Percentiles rank a stretch among this genome's conserved stretches.
These are phyloP conservation scores for Lyophyllum atratum DNA, from an alignment of 768 basidiomycete species.

Conservation along the genomic window DNA sequence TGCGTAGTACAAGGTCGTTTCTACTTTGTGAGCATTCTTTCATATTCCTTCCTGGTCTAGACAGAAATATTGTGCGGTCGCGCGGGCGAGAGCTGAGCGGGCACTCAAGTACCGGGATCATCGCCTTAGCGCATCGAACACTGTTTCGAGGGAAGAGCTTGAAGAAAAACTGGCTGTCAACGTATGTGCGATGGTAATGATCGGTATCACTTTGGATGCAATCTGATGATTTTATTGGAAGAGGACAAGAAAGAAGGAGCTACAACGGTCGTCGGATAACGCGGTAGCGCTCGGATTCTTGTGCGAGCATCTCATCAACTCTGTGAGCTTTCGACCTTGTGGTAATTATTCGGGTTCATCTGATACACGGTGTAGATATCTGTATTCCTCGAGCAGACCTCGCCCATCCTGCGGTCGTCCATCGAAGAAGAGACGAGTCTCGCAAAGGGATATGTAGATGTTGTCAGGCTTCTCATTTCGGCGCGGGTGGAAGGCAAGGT, in stretches of 20 bases:
- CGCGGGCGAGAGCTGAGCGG: constrained; percentile 4
- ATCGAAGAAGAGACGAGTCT: constrained; percentile 20
- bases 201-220: too few species aligned
- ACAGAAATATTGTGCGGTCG: constrained; percentile 6
- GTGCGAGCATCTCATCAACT: constrained; percentile 27
- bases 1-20: background rate
- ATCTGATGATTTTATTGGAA: constrained; percentile 2
- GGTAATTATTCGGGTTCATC: background rate
- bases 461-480: constrained; percentile 16
- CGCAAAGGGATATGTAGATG: constrained; percentile 27
- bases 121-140: background rate
- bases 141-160: constrained; percentile 4
- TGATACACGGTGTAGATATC: constrained; percentile 19
- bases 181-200: background rate
- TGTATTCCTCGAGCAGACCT: constrained; percentile 24
- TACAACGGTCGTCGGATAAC: constrained; percentile 23
- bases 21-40: background rate
- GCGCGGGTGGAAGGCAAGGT: background rate
- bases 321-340: constrained; percentile 14
- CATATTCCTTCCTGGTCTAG: background rate
- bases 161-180: background rate
- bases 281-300: constrained; percentile 25
- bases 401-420: constrained; percentile 16
- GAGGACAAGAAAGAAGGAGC: constrained; percentile 12
- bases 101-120: constrained; percentile 6